phyloP scores from a whole-genome alignment of 805 yeast species.

The Kazachstania africana region DNA sequence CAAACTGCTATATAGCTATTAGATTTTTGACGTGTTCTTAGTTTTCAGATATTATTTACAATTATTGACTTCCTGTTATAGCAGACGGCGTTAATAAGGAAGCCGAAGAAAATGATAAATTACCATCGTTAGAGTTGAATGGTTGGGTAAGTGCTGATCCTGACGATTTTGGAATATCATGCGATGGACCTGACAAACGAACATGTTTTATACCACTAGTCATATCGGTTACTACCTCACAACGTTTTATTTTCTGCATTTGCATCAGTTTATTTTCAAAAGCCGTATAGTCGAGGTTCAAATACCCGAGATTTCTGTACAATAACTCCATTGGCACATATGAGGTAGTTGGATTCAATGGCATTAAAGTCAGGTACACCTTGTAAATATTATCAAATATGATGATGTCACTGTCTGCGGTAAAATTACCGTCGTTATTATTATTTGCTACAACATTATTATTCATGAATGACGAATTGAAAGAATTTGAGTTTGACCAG shows the following conservation, averaged over 20 bases:
- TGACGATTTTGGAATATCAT: background rate
- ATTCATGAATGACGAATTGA: background rate
- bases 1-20: no score
- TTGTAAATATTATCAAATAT: constrained; percentile 9
- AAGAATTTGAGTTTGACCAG: constrained; percentile 2
- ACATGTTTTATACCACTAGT: constrained; percentile 18
- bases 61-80: no score
- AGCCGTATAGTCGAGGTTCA: constrained; percentile 9
- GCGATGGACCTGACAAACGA: constrained; percentile 8
- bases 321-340: constrained; percentile 16
- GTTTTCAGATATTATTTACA: no score
- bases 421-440: background rate
- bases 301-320: constrained; percentile 11
- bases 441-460: background rate
- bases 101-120: no score
- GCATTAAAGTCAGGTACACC: constrained; percentile 6
- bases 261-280: constrained; percentile 13
- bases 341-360: constrained; percentile 7
- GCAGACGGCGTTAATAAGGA: no score
- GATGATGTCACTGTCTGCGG: constrained; percentile 1
- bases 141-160: background rate
- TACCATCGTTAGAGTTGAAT: background rate
- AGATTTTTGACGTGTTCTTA: no score
- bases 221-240: constrained; percentile 12
- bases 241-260: constrained; percentile 13